phyloP scores from a whole-genome alignment of 352 stramenopile species.

The Paralagenidium karlingii region DNA sequence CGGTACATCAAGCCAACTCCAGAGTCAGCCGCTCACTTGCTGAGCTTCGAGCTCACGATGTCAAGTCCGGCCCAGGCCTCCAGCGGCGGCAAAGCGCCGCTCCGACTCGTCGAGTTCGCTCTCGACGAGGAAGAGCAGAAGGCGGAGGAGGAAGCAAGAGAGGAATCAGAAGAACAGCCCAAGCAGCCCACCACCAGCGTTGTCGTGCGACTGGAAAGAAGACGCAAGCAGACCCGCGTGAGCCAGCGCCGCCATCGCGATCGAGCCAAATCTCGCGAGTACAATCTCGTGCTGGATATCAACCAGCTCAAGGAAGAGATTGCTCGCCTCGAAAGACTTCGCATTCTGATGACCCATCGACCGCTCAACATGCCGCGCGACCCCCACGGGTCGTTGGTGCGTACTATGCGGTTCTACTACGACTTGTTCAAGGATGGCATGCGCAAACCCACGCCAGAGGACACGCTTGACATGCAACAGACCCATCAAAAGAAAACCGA shows the following conservation, averaged over 20 bases:
- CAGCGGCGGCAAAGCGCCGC: no score
- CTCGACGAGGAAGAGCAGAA: no score
- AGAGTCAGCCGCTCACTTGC: no score
- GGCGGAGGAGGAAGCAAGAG: no score
- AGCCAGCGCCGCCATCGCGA: slow-evolving; percentile 59
- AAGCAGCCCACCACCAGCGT: no score
- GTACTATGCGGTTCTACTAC: slow-evolving; percentile 53
- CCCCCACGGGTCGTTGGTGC: slow-evolving; percentile 18
- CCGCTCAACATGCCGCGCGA: slow-evolving; percentile 23
- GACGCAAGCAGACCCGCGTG: slow-evolving; percentile 43
- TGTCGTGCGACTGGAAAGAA: slow-evolving; percentile 24
- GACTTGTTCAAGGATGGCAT: slow-evolving; percentile 39
- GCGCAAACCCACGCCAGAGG: slow-evolving; percentile 27
- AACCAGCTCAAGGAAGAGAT: slow-evolving; percentile 42
- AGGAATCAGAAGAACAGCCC: no score
- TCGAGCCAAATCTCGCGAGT: slow-evolving; percentile 47
- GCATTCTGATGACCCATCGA: slow-evolving; percentile 27
- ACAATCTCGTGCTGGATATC: slow-evolving; percentile 54
- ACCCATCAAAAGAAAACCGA: slow-evolving; percentile 14
- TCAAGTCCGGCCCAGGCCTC: no score
- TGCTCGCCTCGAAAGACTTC: slow-evolving; percentile 27
- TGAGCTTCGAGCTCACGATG: no score
- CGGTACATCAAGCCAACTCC: no score
- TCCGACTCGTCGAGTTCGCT: no score
- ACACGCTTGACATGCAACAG: no score